Percentiles rank a stretch among this genome's conserved stretches.
Conservation (phyloP, 108 stramenopile genomes). For the Nitzschia palea region DNA sequence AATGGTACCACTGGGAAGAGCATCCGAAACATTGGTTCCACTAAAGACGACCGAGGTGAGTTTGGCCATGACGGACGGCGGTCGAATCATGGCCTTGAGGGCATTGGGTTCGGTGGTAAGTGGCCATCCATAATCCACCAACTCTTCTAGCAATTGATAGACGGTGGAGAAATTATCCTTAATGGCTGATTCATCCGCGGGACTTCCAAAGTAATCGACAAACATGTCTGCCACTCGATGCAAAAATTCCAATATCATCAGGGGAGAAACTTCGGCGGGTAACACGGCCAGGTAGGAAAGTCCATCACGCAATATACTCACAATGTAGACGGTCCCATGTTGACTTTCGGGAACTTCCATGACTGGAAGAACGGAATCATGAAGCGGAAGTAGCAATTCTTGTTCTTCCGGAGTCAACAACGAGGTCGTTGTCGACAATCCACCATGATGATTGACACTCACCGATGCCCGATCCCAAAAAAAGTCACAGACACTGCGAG, state of each 20-base stretch:
- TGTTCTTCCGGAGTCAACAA: slow-evolving; percentile 45
- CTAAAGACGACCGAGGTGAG: slow-evolving; percentile 38
- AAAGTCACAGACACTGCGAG: slow-evolving; percentile 78
- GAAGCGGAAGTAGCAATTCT: slow-evolving; percentile 46
- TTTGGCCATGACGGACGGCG: slow-evolving; percentile 89
- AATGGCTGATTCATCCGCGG: slow-evolving; percentile 92
- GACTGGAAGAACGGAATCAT: slow-evolving; percentile 73
- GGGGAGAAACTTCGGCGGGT: slow-evolving; percentile 85
- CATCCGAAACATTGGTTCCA: slow-evolving; percentile 54
- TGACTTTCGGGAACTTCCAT: slow-evolving; percentile 80
- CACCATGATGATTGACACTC: slow-evolving; percentile 80
- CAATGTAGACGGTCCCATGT: slow-evolving; percentile 56
- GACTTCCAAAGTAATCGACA: slow-evolving; percentile 91
- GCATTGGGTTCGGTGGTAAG: slow-evolving; percentile 99
- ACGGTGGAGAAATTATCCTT: slow-evolving; percentile 97
- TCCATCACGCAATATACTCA: slow-evolving; percentile 81
- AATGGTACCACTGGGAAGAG: slow-evolving; percentile 87
- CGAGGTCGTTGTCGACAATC: slow-evolving; percentile 59
- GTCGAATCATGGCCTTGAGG: slow-evolving; percentile 93
- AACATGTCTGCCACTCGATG: slow-evolving; percentile 95
- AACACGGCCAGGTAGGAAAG: slow-evolving; percentile 91
- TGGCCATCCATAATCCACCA: slow-evolving; percentile 98
- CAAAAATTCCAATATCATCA: slow-evolving; percentile 94
- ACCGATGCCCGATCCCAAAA: slow-evolving; percentile 86
- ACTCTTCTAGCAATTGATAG: slow-evolving; percentile 97